Base-by-base conservation (phyloP, 2,329 filamentous ascomycete species). In the Alternaria alternata region DNA sequence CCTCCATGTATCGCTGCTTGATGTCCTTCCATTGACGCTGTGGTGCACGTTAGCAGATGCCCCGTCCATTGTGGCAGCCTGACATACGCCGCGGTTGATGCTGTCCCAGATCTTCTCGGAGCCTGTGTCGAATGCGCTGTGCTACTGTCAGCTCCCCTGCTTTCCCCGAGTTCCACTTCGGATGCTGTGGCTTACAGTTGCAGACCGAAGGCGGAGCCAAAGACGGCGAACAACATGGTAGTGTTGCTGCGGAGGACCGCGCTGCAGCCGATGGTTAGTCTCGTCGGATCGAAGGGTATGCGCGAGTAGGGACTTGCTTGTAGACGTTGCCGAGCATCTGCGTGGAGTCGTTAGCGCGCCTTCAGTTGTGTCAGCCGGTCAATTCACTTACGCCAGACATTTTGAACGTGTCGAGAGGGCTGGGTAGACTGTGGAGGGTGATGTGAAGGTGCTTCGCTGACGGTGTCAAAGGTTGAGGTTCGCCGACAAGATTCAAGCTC, bases 1-100 rank as follows among this genome's bases (percentile, higher is more conserved):
- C 85, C 82, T 91, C 77, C 75, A 96, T 81, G 82, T 97, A 99
- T 82, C 87, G 90, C 81, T 89, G 84, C 84, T 96, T 94, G 85
- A 99, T 97, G 81, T 99, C 95, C 88, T 97, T 97, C 95, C 95
- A 98, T 96, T 97, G 94, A 77, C 94, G 93, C 94, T 98, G 77
- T 72, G 60, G 26, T 18, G 12, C 26, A 28, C 16, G 57, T 76
- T 69, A 76, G 74, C 69, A 26, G 14, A 16, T 38, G 18, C 22
- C 32, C 11, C 6, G 12, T n/a, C 9, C 4, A 51, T 28, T 2
- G 16, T 2, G 24, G n/a, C 18, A 11, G 1, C 18, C 12, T 6
- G 60, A 76, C 75, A 32, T 75, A 97, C 94, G 75, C 95, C 95
- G 76, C 86, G 87, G 89, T 99, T 99, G 79, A 94, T 82, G 79